These are phyloP conservation scores for Aspergillus cavernicola DNA, from an alignment of 495 filamentous ascomycete genomes.

Conservation along the genomic window DNA sequence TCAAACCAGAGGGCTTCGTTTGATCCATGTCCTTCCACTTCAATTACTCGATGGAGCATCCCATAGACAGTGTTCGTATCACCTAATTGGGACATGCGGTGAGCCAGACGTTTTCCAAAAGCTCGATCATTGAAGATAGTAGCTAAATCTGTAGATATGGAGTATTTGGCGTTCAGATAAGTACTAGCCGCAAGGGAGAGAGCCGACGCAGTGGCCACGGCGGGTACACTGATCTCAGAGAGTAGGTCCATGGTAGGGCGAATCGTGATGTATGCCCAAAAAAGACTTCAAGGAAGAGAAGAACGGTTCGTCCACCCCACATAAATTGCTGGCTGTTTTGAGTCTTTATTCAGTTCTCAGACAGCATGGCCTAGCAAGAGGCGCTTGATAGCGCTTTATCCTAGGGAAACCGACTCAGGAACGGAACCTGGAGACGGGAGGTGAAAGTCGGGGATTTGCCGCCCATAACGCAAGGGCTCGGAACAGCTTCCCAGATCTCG, in stretches of 20 bases:
- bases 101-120: slow-evolving; percentile 30
- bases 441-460: slow-evolving; percentile 28
- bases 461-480: slow-evolving; percentile 11
- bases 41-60: slow-evolving; percentile 41
- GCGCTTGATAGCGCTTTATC: neutral
- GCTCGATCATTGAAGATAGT: slow-evolving; percentile 30
- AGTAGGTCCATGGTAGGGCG: slow-evolving; percentile 33
- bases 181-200: slow-evolving; percentile 39
- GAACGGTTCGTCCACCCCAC: neutral
- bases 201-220: slow-evolving; percentile 37
- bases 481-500: neutral
- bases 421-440: slow-evolving; percentile 27
- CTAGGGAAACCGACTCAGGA: neutral
- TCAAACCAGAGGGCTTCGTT: slow-evolving; percentile 51
- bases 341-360: neutral
- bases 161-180: slow-evolving; percentile 48
- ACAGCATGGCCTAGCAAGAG: neutral
- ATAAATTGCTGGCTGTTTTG: neutral
- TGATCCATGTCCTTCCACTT: slow-evolving; percentile 32
- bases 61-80: slow-evolving; percentile 43
- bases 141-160: slow-evolving; percentile 41
- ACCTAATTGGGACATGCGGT: slow-evolving; percentile 39
- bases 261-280: neutral
- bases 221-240: slow-evolving; percentile 32
- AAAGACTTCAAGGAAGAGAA: neutral